Evolutionary conservation across 2,329 filamentous ascomycete species (phyloP).

Genomic region (Venturia aucupariae): DNA sequence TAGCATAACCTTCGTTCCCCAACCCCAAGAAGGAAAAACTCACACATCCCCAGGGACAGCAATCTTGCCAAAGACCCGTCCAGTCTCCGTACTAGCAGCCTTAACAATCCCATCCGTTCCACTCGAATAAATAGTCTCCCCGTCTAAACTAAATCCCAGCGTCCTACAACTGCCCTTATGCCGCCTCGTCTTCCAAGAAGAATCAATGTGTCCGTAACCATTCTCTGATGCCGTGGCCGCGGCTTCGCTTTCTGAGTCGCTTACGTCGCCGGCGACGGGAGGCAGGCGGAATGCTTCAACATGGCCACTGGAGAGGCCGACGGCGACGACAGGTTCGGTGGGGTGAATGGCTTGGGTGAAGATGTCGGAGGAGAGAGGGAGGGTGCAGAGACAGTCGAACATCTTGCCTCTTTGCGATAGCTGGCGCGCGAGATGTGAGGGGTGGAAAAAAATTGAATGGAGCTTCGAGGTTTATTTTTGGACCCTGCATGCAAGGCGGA

Average conservation of each 20-base stretch:
- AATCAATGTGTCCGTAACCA: constrained; percentile 70
- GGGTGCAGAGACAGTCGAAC: constrained; percentile 87
- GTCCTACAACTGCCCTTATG: constrained; percentile 92
- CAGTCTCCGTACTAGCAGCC: constrained; percentile 48
- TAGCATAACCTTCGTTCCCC: not conserved
- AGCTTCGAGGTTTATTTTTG: not conserved
- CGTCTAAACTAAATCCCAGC: constrained; percentile 70
- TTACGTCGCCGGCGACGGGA: constrained; percentile 40
- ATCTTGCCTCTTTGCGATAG: constrained; percentile 37
- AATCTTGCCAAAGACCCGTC: constrained; percentile 71
- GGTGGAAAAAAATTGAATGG: not conserved
- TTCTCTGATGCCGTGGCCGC: constrained; percentile 36
- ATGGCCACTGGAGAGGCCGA: constrained; percentile 76
- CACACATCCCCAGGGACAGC: constrained; percentile 53
- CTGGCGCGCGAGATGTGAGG: not conserved
- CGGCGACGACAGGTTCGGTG: constrained; percentile 69
- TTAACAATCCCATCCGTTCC: constrained; percentile 58
- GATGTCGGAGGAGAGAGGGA: constrained; percentile 76
- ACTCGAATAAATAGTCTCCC: constrained; percentile 52
- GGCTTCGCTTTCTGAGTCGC: constrained; percentile 41
- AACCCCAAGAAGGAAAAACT: constrained; percentile 18
- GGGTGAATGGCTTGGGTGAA: constrained; percentile 87
- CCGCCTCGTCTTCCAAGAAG: constrained; percentile 73
- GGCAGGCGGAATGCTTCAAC: constrained; percentile 75
- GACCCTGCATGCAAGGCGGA: not conserved